Base-by-base conservation (phyloP, 495 filamentous ascomycete genomes). In the Monascus purpureus region DNA sequence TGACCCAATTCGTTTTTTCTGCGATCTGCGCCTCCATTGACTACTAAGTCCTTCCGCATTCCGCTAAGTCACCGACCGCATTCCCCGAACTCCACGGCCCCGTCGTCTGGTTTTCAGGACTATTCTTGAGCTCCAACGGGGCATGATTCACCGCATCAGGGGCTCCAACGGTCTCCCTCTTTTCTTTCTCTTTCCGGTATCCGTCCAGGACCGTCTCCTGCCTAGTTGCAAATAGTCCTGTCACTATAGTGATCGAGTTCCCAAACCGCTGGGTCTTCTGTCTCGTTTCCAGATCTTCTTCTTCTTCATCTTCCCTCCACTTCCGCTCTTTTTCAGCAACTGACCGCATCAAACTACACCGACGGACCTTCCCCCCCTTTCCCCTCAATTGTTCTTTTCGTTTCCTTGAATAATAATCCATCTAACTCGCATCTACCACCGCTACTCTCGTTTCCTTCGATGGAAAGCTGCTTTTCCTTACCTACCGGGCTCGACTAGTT, bases 81-180 rank as follows among this genome's bases (percentile, higher is more conserved):
- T 47, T 45, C 46, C 42, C 46, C 44, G 39, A 53, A 59, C 55
- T 50, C 59, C 59, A 61, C 59, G 57, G 43, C 49, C 49, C 52
- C 50, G 44, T 45, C 43, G n/a, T n/a, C n/a, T n/a, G n/a, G n/a
- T n/a, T n/a, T 35, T 31, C 20, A 43, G 13, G 25, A 9, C n/a
- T 27, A 4, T 9, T 27, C 25, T 27, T 9, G 25, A 27, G 25
- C n/a, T 27, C n/a, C n/a, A n/a, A n/a, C n/a, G n/a, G n/a, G 25
- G 25, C 11, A 27, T 5, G 13, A n/a, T 16, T 30, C 28, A 15
- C 28, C 28, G 13, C 28, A 28, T 7, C 7, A 25, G 22, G n/a
- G 22, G 7, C 7, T n/a, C 22, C n/a, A 25, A n/a, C n/a, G 7
- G 22, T n/a, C 22, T 25, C 22, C 22, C n/a, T 25, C 22, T n/a